phyloP scores from a whole-genome alignment of 2,329 filamentous ascomycete genomes.

The Sporothrix euskadiensis region DNA sequence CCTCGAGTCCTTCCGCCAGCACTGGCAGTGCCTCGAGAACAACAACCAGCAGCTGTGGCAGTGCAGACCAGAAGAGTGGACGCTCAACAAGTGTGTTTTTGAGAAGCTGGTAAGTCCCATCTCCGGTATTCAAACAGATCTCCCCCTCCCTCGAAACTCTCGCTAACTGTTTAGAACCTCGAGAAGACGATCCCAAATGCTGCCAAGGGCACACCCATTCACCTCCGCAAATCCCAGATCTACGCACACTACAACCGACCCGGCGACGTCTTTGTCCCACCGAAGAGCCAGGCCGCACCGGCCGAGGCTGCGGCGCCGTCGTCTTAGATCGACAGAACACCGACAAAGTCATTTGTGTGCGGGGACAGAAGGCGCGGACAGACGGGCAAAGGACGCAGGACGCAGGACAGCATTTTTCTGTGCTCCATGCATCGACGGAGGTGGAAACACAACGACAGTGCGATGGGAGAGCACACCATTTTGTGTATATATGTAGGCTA shows the following conservation, averaged over 20 bases:
- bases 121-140: neutral
- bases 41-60: conserved; percentile 98
- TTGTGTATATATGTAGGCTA: conserved; percentile 30
- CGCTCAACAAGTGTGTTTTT: conserved; percentile 92
- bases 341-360: neutral
- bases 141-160: neutral
- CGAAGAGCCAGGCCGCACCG: conserved; percentile 31
- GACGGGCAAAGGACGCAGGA: neutral
- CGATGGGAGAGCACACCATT: conserved; percentile 1
- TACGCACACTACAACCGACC: conserved; percentile 51
- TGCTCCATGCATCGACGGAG: neutral
- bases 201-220: conserved; percentile 70
- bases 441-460: neutral
- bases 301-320: conserved; percentile 31
- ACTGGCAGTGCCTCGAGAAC: conserved; percentile 95
- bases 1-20: conserved; percentile 82
- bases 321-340: conserved; percentile 29
- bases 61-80: conserved; percentile 83
- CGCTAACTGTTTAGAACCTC: conserved; percentile 59
- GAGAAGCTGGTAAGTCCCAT: conserved; percentile 72
- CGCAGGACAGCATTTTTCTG: neutral
- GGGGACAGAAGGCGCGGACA: neutral
- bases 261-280: conserved; percentile 38
- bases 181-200: conserved; percentile 78
- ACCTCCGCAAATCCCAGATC: conserved; percentile 67